Conservation (phyloP, 192 early-diverging fungal species). For the Backusella tarrabulga region DNA sequence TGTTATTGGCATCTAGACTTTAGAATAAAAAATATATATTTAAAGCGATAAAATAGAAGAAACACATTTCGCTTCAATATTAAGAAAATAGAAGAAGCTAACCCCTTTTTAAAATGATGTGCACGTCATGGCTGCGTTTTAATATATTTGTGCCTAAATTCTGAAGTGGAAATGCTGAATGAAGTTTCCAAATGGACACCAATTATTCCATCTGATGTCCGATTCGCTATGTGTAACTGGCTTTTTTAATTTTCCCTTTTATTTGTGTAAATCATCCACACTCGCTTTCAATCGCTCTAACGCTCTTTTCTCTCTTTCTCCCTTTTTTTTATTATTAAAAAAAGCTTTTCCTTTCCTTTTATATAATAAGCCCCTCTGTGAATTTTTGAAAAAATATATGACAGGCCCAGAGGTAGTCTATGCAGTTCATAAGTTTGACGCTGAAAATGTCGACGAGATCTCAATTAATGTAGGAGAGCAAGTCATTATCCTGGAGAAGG, state of each 20-base stretch:
- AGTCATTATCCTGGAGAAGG: constrained; percentile 67
- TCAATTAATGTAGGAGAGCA: constrained; percentile 66
- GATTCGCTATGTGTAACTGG: not conserved
- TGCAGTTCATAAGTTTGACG: constrained; percentile 55
- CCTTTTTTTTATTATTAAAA: not conserved
- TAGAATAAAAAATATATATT: not conserved
- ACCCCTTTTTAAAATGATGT: not conserved
- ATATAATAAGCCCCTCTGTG: not conserved
- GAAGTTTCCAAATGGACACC: not conserved
- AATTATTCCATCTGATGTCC: not conserved
- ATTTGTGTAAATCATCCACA: not conserved
- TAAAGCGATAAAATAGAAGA: not conserved
- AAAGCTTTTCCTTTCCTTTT: constrained; percentile 15
- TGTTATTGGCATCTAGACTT: not conserved
- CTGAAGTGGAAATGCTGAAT: not conserved
- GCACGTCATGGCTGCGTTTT: not conserved
- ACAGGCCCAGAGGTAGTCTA: constrained; percentile 41
- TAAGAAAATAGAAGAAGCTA: not conserved
- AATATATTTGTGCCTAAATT: constrained; percentile 5
- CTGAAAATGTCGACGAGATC: constrained; percentile 73
- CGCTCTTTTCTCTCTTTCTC: constrained; percentile 1
- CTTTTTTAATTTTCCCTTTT: not conserved
- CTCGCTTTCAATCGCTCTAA: not conserved
- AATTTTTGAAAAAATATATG: not conserved
- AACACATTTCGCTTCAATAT: not conserved